Conservation (phyloP, 1,284 basidiomycete genomes). For the Tilletia walkeri region DNA sequence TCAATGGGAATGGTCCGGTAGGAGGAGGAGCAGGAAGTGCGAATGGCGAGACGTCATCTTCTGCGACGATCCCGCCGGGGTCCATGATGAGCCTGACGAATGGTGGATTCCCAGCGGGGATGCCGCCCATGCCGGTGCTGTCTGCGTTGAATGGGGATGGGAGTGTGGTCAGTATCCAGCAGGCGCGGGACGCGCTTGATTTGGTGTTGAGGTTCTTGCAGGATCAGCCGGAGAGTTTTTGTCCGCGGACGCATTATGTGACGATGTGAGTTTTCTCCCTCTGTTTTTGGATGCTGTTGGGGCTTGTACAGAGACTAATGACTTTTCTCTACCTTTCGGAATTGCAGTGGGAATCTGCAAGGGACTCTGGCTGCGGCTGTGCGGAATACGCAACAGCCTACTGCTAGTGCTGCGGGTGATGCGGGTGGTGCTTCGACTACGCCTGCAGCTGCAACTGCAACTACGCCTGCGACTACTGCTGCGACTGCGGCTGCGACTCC, state of each 20-base stretch:
- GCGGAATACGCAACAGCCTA: not conserved
- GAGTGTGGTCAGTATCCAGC: not conserved
- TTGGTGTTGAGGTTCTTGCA: constrained; percentile 31
- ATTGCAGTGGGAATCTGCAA: constrained; percentile 5
- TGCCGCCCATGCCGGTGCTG: no score
- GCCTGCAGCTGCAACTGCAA: not conserved
- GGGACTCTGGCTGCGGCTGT: not conserved
- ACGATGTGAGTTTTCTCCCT: not conserved
- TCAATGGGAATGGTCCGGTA: no score
- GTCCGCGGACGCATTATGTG: constrained; percentile 29
- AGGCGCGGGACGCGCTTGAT: constrained; percentile 11
- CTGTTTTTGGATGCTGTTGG: not conserved
- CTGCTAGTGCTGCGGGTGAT: not conserved
- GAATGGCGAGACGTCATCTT: no score
- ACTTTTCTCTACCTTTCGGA: not conserved
- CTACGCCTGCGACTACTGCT: not conserved
- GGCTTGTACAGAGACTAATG: not conserved
- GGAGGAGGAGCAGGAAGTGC: no score
- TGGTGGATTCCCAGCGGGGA: not conserved
- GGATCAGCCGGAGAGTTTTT: constrained; percentile 32
- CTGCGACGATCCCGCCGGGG: no score
- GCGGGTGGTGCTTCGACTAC: not conserved
- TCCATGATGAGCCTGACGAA: not conserved
- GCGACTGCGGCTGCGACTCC: not conserved
- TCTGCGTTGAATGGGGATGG: not conserved